These are phyloP conservation scores for Coleophoma cylindrospora DNA, from an alignment of 2,329 filamentous ascomycete species.

Conservation along the genomic window DNA sequence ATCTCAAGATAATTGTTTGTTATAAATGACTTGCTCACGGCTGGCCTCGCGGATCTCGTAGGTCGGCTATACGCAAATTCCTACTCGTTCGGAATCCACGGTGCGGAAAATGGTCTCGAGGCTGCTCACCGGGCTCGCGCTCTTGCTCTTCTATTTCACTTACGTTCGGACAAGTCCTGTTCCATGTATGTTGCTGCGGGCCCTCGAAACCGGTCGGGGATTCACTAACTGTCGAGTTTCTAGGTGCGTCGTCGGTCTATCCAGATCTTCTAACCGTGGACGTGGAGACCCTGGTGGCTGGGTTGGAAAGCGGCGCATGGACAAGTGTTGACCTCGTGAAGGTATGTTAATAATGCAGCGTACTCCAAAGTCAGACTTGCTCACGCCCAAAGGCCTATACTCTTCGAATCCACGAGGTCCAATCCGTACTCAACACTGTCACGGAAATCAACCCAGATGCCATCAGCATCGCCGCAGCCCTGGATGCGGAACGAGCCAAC, in stretches of 20 bases:
- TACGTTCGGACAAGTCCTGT: too few relatives aligned
- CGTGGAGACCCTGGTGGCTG: constrained; percentile 42
- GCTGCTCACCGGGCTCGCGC: too few relatives aligned
- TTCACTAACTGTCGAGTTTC: too few relatives aligned
- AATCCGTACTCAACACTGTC: constrained; percentile 17
- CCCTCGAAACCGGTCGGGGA: too few relatives aligned
- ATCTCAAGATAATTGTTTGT: too few relatives aligned
- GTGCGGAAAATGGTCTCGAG: too few relatives aligned
- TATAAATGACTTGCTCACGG: too few relatives aligned
- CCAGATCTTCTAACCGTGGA: constrained; percentile 43
- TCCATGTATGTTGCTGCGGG: too few relatives aligned
- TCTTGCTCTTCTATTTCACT: too few relatives aligned
- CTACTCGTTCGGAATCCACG: too few relatives aligned
- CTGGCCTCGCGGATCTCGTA: too few relatives aligned
- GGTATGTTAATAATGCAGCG: constrained; percentile 36
- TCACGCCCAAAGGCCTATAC: constrained; percentile 15
- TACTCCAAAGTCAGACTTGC: constrained; percentile 24
- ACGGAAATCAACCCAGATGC: constrained; percentile 27
- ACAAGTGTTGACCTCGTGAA: constrained; percentile 51
- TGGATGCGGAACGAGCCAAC: constrained; percentile 22
- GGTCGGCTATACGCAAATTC: too few relatives aligned
- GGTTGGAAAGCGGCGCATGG: constrained; percentile 43
- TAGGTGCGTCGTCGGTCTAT: constrained; percentile 7
- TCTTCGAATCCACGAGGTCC: constrained; percentile 17
- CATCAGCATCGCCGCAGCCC: constrained; percentile 19